Percentiles rank a stretch among this genome's conserved stretches.
These are phyloP conservation scores for Neurospora sublineolata DNA, from an alignment of 495 filamentous ascomycete species.

Conservation along the genomic window DNA sequence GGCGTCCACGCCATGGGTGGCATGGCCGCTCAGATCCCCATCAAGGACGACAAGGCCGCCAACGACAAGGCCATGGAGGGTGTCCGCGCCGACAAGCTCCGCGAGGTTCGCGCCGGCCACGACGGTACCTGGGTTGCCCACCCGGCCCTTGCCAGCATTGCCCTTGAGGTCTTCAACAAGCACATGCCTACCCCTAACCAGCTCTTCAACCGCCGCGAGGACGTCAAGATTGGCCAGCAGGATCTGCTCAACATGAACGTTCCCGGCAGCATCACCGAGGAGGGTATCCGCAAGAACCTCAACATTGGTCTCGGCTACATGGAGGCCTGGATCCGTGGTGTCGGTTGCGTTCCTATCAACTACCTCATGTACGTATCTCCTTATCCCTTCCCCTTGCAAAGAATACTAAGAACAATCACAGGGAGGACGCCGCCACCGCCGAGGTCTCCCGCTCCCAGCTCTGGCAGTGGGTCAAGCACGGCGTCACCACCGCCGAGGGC, in stretches of 20 bases:
- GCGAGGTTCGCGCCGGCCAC: conserved; percentile 89
- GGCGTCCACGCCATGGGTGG: conserved; percentile 98
- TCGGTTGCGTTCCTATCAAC: conserved; percentile 97
- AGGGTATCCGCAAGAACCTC: conserved; percentile 94
- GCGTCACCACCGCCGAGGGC: conserved; percentile 75
- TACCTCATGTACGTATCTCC: conserved; percentile 64
- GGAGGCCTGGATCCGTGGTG: conserved; percentile 93
- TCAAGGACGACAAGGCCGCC: conserved; percentile 82
- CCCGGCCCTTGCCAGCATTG: conserved; percentile 81
- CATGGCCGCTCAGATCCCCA: conserved; percentile 98
- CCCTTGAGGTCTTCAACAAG: conserved; percentile 92
- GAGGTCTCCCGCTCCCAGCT: conserved; percentile 87
- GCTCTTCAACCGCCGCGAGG: conserved; percentile 80
- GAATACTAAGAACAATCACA: conserved; percentile 15
- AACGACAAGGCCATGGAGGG: conserved; percentile 92
- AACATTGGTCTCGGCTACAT: conserved; percentile 96
- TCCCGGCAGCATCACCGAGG: conserved; percentile 86
- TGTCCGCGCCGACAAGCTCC: conserved; percentile 89
- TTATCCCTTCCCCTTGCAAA: not conserved
- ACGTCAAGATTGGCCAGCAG: conserved; percentile 73
- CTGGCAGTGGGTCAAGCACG: conserved; percentile 92
- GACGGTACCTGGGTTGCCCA: conserved; percentile 97
- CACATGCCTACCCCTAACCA: conserved; percentile 99
- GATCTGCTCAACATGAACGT: conserved; percentile 98
- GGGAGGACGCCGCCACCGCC: conserved; percentile 92